Evolutionary conservation across 164 flowering plant species (phyloP).

Genomic region (Nymphaea colorata): DNA sequence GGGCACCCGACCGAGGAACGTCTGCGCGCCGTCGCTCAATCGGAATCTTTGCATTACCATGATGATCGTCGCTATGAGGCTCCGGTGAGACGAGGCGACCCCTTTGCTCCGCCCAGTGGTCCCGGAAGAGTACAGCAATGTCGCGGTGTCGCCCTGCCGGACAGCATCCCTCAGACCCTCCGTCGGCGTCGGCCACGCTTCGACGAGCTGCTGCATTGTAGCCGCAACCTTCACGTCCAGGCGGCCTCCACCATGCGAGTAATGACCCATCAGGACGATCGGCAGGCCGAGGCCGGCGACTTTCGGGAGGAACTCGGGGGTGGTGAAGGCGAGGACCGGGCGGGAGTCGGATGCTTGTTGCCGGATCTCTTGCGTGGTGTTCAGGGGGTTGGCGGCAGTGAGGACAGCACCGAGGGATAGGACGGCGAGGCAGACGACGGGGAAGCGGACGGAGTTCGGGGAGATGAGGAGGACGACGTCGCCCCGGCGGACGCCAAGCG

Average conservation of each 20-base stretch:
- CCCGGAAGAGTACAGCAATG: constrained; percentile 83
- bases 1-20: constrained; percentile 54
- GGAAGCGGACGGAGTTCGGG: constrained; percentile 74
- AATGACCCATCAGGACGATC: constrained; percentile 35
- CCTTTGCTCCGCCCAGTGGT: constrained; percentile 93
- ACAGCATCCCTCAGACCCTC: constrained; percentile 29
- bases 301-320: constrained; percentile 41
- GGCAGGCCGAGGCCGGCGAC: constrained; percentile 35
- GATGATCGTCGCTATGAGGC: constrained; percentile 57
- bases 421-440: constrained; percentile 58
- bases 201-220: neutral
- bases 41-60: constrained; percentile 18
- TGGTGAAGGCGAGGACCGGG: constrained; percentile 63
- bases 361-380: constrained; percentile 51
- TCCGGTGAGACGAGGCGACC: constrained; percentile 60
- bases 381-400: constrained; percentile 81
- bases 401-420: constrained; percentile 77
- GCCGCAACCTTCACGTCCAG: constrained; percentile 21
- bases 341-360: constrained; percentile 61
- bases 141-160: constrained; percentile 65
- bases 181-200: constrained; percentile 20
- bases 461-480: constrained; percentile 67
- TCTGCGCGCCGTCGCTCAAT: constrained; percentile 16
- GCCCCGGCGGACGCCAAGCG: constrained; percentile 51
- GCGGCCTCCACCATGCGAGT: neutral